Evolutionary conservation across 1,284 basidiomycete genomes (phyloP), one percentile per base, ranked within the genome.

Genomic region (Marasmius fiardii): DNA sequence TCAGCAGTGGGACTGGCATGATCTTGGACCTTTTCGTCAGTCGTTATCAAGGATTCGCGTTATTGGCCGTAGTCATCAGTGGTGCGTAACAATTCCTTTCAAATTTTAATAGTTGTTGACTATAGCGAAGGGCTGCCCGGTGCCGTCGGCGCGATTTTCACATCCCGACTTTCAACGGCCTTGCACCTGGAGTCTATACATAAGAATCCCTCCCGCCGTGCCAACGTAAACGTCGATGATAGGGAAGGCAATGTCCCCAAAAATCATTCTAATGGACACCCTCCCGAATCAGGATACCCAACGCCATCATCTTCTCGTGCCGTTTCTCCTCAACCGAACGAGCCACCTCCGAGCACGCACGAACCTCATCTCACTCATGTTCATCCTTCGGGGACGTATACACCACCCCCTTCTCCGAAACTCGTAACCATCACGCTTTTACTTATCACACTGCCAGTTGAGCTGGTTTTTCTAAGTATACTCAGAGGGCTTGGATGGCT

Each of bases 21-120:
- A 88, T 98, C 0, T 82, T 99, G 14, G 93, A 98, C 64, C 78
- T 82, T 48, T 97, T 95, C 60, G 95, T 97, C 1, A 87, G 84
- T 58, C 79, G 82, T 34, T 98, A 93, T 65, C 81, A 88, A 56
- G 95, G 93, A 2, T 98, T 93, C 65, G 93, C 93, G 0, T 74
- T 98, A 0, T 77, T 99, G 4, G 90, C 92, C 0, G 85, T 97
- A 14, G 92, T 95, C 12, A 91, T 97, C 60, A 93, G 91, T 31
- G 93, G 93, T 85, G 65, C 52, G 78, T 20, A 8, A 21, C 23
- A 18, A 41, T 34, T 53, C 41, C 20, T 18, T 47, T 20, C 10
- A 23, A 20, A 41, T 21, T n/a, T 20, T 14, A 56, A 57, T 43
- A 53, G 45, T 52, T 41, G 54, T 31, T 12, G 45, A 47, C 26